Evolutionary conservation across 805 yeast genomes (phyloP).

Genomic region (Zygotorulaspora florentina): DNA sequence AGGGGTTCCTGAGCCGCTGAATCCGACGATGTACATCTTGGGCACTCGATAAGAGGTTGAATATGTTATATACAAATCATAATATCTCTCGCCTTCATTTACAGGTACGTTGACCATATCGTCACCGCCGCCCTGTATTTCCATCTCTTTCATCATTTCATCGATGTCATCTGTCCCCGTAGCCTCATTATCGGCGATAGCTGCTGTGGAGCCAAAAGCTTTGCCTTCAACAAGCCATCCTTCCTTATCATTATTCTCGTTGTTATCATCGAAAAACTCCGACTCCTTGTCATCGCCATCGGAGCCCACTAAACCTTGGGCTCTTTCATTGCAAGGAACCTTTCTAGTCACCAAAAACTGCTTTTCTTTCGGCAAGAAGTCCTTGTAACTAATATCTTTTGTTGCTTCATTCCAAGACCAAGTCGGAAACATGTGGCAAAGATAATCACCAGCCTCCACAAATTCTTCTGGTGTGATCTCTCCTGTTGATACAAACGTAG

Average conservation of each 20-base stretch:
- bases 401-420: conserved; percentile 79
- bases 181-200: background rate
- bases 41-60: conserved; percentile 96
- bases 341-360: conserved; percentile 85
- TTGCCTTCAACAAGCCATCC: conserved; percentile 51
- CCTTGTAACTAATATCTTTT: conserved; percentile 38
- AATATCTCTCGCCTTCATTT: conserved; percentile 54
- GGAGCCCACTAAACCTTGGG: conserved; percentile 44
- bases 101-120: conserved; percentile 44
- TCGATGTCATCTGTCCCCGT: conserved; percentile 23
- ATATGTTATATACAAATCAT: conserved; percentile 86
- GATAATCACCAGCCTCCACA: conserved; percentile 88
- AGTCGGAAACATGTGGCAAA: conserved; percentile 89
- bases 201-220: conserved; percentile 1
- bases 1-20: conserved; percentile 77
- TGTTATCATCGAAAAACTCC: conserved; percentile 33
- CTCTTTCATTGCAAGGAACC: conserved; percentile 81
- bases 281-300: conserved; percentile 36
- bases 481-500: conserved; percentile 82
- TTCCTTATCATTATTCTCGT: conserved; percentile 45
- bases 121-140: conserved; percentile 38
- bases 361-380: conserved; percentile 79
- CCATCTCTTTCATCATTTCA: conserved; percentile 28
- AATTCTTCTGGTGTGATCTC: conserved; percentile 95
- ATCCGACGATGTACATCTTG: conserved; percentile 87